These are phyloP conservation scores for Hortaea werneckii DNA, from an alignment of 2,329 filamentous ascomycete species.

Conservation along the genomic window DNA sequence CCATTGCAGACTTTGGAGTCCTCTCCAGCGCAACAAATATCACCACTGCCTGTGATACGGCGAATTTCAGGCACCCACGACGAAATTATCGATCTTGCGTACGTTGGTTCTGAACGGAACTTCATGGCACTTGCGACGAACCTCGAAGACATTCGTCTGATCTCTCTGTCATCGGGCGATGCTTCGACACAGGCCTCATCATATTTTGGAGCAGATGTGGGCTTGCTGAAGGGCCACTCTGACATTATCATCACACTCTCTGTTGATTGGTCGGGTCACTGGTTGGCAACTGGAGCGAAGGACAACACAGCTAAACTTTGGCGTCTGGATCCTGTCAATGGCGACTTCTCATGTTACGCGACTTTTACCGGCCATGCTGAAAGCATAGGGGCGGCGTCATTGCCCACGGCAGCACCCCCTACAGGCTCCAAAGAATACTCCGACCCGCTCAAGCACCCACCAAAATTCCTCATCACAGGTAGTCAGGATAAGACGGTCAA, in stretches of 20 bases:
- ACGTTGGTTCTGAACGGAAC: constrained; percentile 69
- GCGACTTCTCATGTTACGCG: constrained; percentile 69
- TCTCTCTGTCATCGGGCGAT: constrained; percentile 50
- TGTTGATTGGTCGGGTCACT: constrained; percentile 92
- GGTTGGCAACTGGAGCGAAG: constrained; percentile 92
- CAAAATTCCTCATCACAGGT: constrained; percentile 76
- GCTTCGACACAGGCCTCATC: constrained; percentile 12
- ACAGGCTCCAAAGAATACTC: constrained; percentile 59
- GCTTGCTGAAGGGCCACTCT: constrained; percentile 75
- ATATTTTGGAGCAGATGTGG: constrained; percentile 86
- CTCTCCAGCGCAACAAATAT: constrained; percentile 5
- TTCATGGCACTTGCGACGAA: constrained; percentile 88
- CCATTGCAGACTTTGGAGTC: constrained; percentile 25
- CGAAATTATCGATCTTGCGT: constrained; percentile 90
- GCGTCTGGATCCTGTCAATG: constrained; percentile 67
- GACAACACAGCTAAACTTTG: constrained; percentile 91
- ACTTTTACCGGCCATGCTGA: constrained; percentile 87
- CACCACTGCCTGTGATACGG: constrained; percentile 51
- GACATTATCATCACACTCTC: constrained; percentile 95
- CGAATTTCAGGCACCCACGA: constrained; percentile 94
- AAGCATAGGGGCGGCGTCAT: constrained; percentile 78
- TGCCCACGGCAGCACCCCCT: constrained; percentile 61
- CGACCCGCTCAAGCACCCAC: constrained; percentile 69
- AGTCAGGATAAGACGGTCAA: constrained; percentile 95
- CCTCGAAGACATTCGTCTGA: constrained; percentile 80